Conservation (phyloP, 192 early-diverging fungal genomes). For the Coemansia sp. region DNA sequence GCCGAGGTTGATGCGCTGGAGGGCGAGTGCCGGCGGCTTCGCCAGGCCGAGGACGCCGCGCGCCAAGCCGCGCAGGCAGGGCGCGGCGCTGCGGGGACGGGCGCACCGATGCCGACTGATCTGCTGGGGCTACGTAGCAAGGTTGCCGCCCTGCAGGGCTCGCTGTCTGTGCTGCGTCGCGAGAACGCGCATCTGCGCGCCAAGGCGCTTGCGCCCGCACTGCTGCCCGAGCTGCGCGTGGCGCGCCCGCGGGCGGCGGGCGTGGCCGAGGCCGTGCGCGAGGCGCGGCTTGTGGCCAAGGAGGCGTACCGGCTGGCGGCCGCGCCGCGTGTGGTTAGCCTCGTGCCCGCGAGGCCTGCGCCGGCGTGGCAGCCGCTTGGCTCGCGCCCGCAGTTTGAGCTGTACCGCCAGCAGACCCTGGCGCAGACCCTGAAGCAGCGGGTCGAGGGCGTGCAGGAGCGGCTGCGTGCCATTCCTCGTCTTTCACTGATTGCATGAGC, state of each 20-base stretch:
- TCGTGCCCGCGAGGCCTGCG: not conserved
- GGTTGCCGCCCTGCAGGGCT: constrained; percentile 60
- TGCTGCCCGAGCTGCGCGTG: constrained; percentile 6
- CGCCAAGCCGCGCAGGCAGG: not conserved
- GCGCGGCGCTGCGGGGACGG: not conserved
- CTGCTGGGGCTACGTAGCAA: constrained; percentile 58
- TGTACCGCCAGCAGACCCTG: constrained; percentile 48
- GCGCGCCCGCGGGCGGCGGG: not conserved
- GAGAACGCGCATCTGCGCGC: constrained; percentile 84
- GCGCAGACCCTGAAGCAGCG: constrained; percentile 43
- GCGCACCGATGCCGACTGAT: constrained; percentile 26
- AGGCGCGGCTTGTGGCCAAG: constrained; percentile 20
- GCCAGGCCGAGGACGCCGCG: constrained; percentile 29
- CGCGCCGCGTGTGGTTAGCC: constrained; percentile 31
- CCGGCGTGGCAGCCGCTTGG: constrained; percentile 31
- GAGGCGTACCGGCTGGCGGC: constrained; percentile 44
- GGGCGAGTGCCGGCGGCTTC: constrained; percentile 60
- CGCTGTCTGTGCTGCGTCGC: constrained; percentile 69
- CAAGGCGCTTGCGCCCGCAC: constrained; percentile 21
- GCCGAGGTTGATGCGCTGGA: constrained; percentile 68
- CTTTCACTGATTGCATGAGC: not conserved
- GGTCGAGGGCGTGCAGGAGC: constrained; percentile 34
- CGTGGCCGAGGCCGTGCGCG: constrained; percentile 16
- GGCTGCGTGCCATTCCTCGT: constrained; percentile 18
- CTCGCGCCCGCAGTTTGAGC: constrained; percentile 40